These are phyloP conservation scores for Orbilia ellipsospora DNA, from an alignment of 2,329 filamentous ascomycete genomes.

Conservation along the genomic window DNA sequence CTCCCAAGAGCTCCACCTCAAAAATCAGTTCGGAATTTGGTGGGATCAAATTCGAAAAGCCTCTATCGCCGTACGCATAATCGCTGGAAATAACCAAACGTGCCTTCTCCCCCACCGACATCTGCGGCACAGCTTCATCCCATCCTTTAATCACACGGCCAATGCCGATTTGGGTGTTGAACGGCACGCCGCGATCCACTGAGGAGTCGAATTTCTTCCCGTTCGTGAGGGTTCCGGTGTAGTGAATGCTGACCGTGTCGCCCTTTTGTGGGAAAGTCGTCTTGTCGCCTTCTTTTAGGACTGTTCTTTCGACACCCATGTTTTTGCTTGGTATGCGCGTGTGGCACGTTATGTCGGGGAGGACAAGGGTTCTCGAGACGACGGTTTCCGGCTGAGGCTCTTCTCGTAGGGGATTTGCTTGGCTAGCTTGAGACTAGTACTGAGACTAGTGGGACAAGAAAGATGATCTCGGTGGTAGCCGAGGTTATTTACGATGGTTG, in stretches of 20 bases:
- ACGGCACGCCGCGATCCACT: slow-evolving; percentile 75
- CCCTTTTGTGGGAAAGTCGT: slow-evolving; percentile 71
- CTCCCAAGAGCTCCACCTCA: slow-evolving; percentile 88
- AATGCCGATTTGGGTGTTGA: slow-evolving; percentile 80
- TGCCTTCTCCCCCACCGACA: slow-evolving; percentile 92
- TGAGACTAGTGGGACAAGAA: slow-evolving; percentile 6
- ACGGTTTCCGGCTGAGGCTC: not conserved
- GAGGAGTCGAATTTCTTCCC: slow-evolving; percentile 88
- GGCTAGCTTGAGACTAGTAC: not conserved
- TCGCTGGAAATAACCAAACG: slow-evolving; percentile 78
- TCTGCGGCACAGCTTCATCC: slow-evolving; percentile 85
- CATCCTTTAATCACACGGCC: slow-evolving; percentile 87
- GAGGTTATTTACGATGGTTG: slow-evolving; percentile 15
- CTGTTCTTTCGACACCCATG: slow-evolving; percentile 80
- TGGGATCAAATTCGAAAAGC: slow-evolving; percentile 32
- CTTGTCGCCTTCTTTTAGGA: slow-evolving; percentile 69
- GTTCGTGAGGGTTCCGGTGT: slow-evolving; percentile 88
- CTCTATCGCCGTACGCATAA: slow-evolving; percentile 36
- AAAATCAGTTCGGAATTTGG: slow-evolving; percentile 71
- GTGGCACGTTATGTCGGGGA: not conserved
- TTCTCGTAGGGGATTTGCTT: not conserved
- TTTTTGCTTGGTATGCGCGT: not conserved
- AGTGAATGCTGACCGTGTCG: slow-evolving; percentile 85
- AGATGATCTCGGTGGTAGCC: not conserved
- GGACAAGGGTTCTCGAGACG: not conserved